Evolutionary conservation across 768 basidiomycete species (phyloP).

Genomic region (Naganishia vaughanmartiniae): DNA sequence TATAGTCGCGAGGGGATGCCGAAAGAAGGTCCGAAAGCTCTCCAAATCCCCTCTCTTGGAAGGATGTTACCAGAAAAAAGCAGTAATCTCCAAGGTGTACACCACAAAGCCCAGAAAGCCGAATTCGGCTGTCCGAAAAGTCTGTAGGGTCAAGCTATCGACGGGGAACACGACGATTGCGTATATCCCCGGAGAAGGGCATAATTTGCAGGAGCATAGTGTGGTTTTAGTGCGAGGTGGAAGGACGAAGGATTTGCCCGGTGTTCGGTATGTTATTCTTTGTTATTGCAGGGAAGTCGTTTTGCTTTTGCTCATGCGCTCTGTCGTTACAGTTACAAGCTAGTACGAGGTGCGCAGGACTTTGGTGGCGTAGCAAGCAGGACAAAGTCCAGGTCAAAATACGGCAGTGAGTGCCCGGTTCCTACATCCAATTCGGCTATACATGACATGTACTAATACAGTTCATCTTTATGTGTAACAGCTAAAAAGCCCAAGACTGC

Average conservation of each 20-base stretch:
- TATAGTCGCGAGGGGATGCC: slow-evolving; percentile 64
- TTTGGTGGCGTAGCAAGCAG: slow-evolving; percentile 85
- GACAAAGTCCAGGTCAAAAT: slow-evolving; percentile 77
- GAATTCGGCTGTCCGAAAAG: slow-evolving; percentile 96
- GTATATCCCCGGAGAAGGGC: slow-evolving; percentile 95
- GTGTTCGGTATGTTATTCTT: slow-evolving; percentile 71
- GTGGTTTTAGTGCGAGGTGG: slow-evolving; percentile 94
- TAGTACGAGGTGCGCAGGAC: slow-evolving; percentile 89
- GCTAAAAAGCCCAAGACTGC: slow-evolving; percentile 78
- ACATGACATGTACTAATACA: not conserved
- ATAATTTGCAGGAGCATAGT: slow-evolving; percentile 95
- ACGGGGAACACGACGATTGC: slow-evolving; percentile 86
- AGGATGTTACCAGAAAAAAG: slow-evolving; percentile 79
- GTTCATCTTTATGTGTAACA: slow-evolving; percentile 34
- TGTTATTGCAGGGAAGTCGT: not conserved
- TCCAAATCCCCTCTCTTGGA: slow-evolving; percentile 78
- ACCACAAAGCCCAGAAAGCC: slow-evolving; percentile 92
- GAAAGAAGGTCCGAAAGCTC: slow-evolving; percentile 60
- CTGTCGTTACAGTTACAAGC: slow-evolving; percentile 69
- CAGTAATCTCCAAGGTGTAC: slow-evolving; percentile 72
- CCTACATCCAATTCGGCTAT: not conserved
- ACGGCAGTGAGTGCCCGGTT: slow-evolving; percentile 66
- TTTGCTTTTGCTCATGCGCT: not conserved
- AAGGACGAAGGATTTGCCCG: slow-evolving; percentile 93
- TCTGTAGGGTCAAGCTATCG: slow-evolving; percentile 85